phyloP scores from a whole-genome alignment of 176 grass and related monocot genomes.

The Eleusine coracana region DNA sequence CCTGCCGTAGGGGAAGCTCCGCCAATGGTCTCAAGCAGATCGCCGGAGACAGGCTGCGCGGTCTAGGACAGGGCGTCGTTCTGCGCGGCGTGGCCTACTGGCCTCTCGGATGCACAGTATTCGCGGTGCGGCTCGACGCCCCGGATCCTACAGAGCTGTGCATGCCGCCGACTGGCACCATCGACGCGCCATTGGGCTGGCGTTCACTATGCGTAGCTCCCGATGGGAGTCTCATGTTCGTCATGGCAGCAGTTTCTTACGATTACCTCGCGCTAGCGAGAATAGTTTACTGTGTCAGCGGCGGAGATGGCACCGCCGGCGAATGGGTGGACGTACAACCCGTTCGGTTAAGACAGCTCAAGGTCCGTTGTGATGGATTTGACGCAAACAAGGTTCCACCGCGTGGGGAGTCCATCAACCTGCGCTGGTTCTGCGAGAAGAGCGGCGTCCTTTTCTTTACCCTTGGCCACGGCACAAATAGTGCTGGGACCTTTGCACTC shows the following conservation, averaged over 20 bases:
- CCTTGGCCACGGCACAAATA: neutral
- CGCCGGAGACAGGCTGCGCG: neutral
- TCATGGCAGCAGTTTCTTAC: neutral
- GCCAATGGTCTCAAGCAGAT: no score
- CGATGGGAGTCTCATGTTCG: conserved; percentile 14
- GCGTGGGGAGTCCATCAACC: neutral
- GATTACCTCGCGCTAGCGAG: neutral
- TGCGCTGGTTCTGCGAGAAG: conserved; percentile 38
- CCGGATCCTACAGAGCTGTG: neutral
- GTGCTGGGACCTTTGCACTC: neutral
- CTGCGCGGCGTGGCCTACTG: conserved; percentile 7
- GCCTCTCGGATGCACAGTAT: neutral
- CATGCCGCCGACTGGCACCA: neutral
- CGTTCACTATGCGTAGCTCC: conserved; percentile 45
- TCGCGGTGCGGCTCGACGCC: conserved; percentile 25
- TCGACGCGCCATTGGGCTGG: neutral
- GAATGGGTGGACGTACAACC: no score
- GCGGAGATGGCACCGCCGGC: no score
- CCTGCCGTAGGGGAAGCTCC: no score
- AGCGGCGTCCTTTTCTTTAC: conserved; percentile 8
- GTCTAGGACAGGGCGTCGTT: neutral
- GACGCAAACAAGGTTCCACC: neutral
- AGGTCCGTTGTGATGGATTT: neutral
- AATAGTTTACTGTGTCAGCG: neutral
- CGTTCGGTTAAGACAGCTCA: neutral